Percentiles rank a stretch among this genome's conserved stretches.
phyloP scores from a whole-genome alignment of 2,329 filamentous ascomycete genomes.

The Colletotrichum siamense region DNA sequence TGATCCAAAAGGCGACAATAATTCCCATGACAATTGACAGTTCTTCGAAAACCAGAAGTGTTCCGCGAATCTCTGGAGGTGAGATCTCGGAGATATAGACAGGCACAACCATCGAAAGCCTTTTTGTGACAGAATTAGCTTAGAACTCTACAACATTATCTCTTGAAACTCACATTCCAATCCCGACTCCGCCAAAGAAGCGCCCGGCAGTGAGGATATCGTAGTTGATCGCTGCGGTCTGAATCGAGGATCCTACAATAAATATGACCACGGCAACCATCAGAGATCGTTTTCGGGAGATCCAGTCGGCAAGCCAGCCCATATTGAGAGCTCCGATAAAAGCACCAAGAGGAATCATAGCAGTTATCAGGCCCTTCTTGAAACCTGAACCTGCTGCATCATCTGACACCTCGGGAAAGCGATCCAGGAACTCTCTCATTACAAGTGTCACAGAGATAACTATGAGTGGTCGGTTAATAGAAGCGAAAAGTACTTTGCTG shows the following conservation, averaged over 20 bases:
- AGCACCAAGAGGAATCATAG: constrained; percentile 45
- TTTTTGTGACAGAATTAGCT: background rate
- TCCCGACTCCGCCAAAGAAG: background rate
- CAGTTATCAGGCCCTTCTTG: constrained; percentile 37
- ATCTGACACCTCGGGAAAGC: constrained; percentile 33
- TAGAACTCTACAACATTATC: accelerated
- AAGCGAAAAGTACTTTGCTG: background rate
- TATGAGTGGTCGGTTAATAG: background rate
- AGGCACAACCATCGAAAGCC: background rate
- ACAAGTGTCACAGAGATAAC: constrained; percentile 46
- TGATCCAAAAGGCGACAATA: constrained; percentile 58
- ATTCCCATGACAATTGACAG: constrained; percentile 57
- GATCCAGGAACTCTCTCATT: constrained; percentile 46
- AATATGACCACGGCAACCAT: constrained; percentile 42
- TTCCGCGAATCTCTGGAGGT: background rate
- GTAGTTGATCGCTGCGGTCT: constrained; percentile 30
- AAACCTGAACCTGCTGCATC: constrained; percentile 13
- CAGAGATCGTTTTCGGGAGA: constrained; percentile 47
- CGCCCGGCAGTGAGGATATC: constrained; percentile 25
- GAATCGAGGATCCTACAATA: constrained; percentile 45
- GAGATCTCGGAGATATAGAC: background rate
- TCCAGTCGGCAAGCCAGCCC: constrained; percentile 41
- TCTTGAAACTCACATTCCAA: background rate
- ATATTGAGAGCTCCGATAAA: constrained; percentile 38
- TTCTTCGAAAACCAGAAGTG: constrained; percentile 52